A percentile compares a stretch with the other conserved stretches of the same genome.
Conservation (phyloP, 345 rosid genomes). For the Eutrema yunnanense region DNA sequence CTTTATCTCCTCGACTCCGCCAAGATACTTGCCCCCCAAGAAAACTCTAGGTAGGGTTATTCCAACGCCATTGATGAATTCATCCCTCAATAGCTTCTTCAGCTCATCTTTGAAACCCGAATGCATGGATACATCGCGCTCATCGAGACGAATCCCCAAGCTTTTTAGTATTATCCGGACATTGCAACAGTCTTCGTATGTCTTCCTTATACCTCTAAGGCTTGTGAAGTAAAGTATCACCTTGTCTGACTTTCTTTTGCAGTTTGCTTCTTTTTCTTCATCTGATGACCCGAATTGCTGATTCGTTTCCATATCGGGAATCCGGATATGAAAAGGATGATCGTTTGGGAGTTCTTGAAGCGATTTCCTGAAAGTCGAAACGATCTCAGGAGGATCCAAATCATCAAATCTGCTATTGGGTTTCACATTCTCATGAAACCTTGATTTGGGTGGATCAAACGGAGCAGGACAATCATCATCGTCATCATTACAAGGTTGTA, state of each 20-base stretch:
- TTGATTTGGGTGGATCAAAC: slow-evolving; percentile 35
- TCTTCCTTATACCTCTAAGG: slow-evolving; percentile 75
- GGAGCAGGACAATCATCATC: not conserved
- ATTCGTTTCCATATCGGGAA: slow-evolving; percentile 13
- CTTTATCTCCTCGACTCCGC: slow-evolving; percentile 73
- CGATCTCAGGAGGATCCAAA: slow-evolving; percentile 57
- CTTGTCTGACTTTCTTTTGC: slow-evolving; percentile 21
- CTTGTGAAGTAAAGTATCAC: slow-evolving; percentile 67
- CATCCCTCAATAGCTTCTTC: slow-evolving; percentile 44
- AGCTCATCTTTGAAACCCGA: slow-evolving; percentile 74
- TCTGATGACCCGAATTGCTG: not conserved
- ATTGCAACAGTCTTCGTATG: slow-evolving; percentile 70
- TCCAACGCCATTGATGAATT: slow-evolving; percentile 30
- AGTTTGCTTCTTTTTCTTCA: not conserved
- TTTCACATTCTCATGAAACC: slow-evolving; percentile 27
- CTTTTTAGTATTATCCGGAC: slow-evolving; percentile 55
- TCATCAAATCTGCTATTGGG: slow-evolving; percentile 20
- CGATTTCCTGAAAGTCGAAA: slow-evolving; percentile 53
- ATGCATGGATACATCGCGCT: slow-evolving; percentile 89
- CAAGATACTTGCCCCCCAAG: slow-evolving; percentile 59
- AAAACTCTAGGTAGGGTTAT: slow-evolving; percentile 59
- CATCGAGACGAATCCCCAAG: slow-evolving; percentile 54
- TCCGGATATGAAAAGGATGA: slow-evolving; percentile 49
- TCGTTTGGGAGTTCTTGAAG: slow-evolving; percentile 42
- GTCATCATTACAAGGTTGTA: slow-evolving; percentile 14